phyloP scores from a whole-genome alignment of 768 basidiomycete species.

The Hygrophoropsis aurantiaca region DNA sequence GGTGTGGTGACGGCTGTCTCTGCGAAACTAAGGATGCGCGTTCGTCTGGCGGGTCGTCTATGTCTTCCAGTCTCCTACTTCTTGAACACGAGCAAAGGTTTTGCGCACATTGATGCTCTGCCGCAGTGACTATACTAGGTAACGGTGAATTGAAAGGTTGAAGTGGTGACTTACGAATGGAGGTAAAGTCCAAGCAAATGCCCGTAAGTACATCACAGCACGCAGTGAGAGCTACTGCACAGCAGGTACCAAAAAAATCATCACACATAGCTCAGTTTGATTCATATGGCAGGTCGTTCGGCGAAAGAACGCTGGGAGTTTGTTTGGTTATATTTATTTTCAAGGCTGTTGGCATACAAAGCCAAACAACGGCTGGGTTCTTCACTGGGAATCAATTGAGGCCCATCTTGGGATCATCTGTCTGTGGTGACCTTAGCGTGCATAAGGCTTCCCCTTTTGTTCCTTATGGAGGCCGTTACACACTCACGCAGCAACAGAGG shows the following conservation, averaged over 20 bases:
- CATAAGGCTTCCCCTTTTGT: no score
- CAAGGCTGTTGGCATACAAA: no score
- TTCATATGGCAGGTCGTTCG: no score
- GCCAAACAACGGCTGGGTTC: no score
- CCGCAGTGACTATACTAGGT: no score
- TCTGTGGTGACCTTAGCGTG: no score
- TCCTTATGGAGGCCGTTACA: no score
- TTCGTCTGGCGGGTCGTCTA: conserved; percentile 15
- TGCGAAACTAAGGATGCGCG: conserved; percentile 18
- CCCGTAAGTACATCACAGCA: conserved; percentile 23
- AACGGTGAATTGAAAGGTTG: not conserved
- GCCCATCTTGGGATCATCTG: no score
- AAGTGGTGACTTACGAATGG: conserved; percentile 17
- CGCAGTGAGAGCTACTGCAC: conserved; percentile 9
- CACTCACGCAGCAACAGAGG: conserved; percentile 5
- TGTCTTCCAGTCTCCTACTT: not conserved
- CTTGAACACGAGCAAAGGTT: conserved; percentile 18
- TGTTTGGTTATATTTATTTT: no score
- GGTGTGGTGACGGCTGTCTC: conserved; percentile 21
- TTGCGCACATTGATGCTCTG: conserved; percentile 25
- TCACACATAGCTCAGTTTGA: conserved; percentile 15
- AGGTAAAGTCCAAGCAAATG: conserved; percentile 21
- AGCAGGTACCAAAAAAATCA: conserved; percentile 19
- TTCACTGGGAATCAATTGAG: no score
- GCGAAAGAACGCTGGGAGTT: no score